Evolutionary conservation across 441 rosid species (phyloP).

Genomic region (Pelargonium australe): DNA sequence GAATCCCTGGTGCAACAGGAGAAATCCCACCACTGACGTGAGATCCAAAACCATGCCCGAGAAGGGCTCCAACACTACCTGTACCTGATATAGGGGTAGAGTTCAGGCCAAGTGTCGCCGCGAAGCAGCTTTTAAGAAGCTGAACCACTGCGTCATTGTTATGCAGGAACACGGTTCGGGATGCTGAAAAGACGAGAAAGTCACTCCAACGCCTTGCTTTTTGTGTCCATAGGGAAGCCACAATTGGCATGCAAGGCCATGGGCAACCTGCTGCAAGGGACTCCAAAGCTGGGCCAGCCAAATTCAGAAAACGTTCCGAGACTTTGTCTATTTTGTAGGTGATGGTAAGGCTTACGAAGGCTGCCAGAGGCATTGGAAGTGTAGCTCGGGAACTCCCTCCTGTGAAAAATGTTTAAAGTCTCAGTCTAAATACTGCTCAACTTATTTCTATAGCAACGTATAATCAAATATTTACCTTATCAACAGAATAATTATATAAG

Average conservation of each 20-base stretch:
- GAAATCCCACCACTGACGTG: slow-evolving; percentile 65
- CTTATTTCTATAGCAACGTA: neutral
- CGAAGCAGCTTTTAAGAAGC: slow-evolving; percentile 70
- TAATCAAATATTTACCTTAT: neutral
- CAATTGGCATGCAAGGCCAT: slow-evolving; percentile 86
- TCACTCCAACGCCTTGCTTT: slow-evolving; percentile 85
- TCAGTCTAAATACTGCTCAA: slow-evolving; percentile 22
- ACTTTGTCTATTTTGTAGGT: slow-evolving; percentile 70
- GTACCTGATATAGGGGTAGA: slow-evolving; percentile 41
- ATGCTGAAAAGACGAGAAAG: slow-evolving; percentile 69
- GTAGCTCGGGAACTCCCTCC: slow-evolving; percentile 61
- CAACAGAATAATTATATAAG: neutral
- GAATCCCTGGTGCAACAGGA: slow-evolving; percentile 78
- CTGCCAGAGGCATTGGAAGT: slow-evolving; percentile 71
- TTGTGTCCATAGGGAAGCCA: slow-evolving; percentile 75
- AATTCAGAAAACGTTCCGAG: slow-evolving; percentile 65
- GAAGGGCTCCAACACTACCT: slow-evolving; percentile 73
- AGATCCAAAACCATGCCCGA: slow-evolving; percentile 76
- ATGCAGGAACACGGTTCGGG: slow-evolving; percentile 74
- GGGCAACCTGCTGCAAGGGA: slow-evolving; percentile 76
- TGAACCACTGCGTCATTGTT: slow-evolving; percentile 55
- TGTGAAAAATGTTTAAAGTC: slow-evolving; percentile 25
- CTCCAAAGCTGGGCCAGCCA: slow-evolving; percentile 76
- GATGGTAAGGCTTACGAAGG: slow-evolving; percentile 71
- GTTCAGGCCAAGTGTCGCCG: slow-evolving; percentile 57